Evolutionary conservation across 441 rosid genomes (phyloP).

Genomic region (Sinapis alba): DNA sequence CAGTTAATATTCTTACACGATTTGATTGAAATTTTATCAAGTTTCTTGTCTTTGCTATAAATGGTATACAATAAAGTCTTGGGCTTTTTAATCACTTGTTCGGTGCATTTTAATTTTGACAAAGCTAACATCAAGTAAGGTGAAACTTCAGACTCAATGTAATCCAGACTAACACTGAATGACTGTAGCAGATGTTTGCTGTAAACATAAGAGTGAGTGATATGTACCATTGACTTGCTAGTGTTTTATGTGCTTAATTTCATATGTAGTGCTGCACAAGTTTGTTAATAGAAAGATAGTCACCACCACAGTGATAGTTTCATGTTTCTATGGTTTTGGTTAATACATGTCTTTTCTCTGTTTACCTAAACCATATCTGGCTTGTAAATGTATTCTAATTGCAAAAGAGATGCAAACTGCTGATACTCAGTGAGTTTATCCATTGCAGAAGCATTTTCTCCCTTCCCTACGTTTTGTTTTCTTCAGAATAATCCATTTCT

Average conservation of each 20-base stretch:
- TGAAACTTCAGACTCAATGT: too few relatives aligned
- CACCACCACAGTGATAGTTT: background rate
- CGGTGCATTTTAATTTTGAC: background rate
- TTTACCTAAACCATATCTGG: too few relatives aligned
- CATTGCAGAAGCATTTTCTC: background rate
- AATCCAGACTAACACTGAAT: too few relatives aligned
- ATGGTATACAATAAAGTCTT: slow-evolving; percentile 24
- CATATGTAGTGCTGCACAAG: too few relatives aligned
- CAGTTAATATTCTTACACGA: slow-evolving; percentile 30
- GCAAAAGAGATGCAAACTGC: background rate
- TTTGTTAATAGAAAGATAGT: background rate
- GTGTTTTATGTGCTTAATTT: too few relatives aligned
- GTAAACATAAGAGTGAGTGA: too few relatives aligned
- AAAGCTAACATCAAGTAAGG: background rate
- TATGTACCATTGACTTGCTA: too few relatives aligned
- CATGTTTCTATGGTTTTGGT: too few relatives aligned
- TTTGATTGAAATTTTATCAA: slow-evolving; percentile 30
- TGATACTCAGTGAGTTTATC: too few relatives aligned
- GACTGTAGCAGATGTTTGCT: too few relatives aligned
- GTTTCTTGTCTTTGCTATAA: slow-evolving; percentile 15
- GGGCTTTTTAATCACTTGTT: slow-evolving; percentile 14
- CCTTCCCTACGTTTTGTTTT: background rate
- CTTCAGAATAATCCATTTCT: background rate
- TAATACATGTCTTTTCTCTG: too few relatives aligned
- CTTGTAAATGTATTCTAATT: background rate